Evolutionary conservation across 1,139 yeast genomes (phyloP).

Genomic region (Debaryomyces udenii): DNA sequence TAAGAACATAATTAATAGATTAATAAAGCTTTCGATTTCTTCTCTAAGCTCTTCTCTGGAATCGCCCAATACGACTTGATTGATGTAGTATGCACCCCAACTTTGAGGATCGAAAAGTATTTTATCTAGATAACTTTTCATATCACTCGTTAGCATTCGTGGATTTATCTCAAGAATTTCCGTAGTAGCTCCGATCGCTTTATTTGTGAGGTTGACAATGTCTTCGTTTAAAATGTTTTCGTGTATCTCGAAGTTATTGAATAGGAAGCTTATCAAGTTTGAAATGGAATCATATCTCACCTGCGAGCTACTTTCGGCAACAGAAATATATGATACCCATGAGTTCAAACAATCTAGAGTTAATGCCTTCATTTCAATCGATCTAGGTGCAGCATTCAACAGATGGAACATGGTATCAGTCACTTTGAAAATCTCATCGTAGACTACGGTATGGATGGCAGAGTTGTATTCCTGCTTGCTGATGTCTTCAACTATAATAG

Average conservation of each 20-base stretch:
- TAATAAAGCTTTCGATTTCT: constrained; percentile 51
- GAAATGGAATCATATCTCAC: constrained; percentile 32
- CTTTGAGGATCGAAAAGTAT: constrained; percentile 39
- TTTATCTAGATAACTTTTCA: constrained; percentile 24
- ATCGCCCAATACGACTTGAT: constrained; percentile 25
- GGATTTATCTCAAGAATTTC: constrained; percentile 54
- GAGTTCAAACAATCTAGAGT: constrained; percentile 36
- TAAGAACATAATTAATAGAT: constrained; percentile 54
- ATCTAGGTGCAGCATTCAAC: constrained; percentile 12
- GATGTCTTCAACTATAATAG: constrained; percentile 61
- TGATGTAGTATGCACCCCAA: constrained; percentile 43
- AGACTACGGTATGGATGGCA: constrained; percentile 34
- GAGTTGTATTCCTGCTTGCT: constrained; percentile 33
- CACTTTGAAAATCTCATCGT: constrained; percentile 26
- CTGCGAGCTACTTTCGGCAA: constrained; percentile 39
- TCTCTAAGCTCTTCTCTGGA: constrained; percentile 39
- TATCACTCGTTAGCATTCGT: constrained; percentile 32
- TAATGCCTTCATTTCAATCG: constrained; percentile 20
- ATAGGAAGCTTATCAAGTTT: constrained; percentile 21
- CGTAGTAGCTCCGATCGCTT: constrained; percentile 39
- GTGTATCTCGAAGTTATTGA: constrained; percentile 23
- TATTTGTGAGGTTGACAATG: constrained; percentile 19
- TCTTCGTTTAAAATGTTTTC: constrained; percentile 6
- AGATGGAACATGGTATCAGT: constrained; percentile 11
- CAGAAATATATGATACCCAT: constrained; percentile 37